These are phyloP conservation scores for Mycena filopes DNA, from an alignment of 768 basidiomycete species.

Conservation along the genomic window DNA sequence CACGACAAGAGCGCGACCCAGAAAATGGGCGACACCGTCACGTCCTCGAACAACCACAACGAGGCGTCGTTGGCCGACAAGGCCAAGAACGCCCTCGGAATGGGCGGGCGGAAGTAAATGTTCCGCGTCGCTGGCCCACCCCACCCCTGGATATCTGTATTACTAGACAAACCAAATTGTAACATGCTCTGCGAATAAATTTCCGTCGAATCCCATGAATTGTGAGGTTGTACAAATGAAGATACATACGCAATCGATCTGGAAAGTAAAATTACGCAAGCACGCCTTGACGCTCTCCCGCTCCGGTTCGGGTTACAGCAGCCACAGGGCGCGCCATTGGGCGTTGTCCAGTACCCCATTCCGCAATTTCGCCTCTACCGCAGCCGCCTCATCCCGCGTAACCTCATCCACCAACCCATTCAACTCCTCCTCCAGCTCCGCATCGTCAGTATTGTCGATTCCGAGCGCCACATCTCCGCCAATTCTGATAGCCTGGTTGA, in stretches of 20 bases:
- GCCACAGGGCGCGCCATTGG: neutral
- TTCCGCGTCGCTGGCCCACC: neutral
- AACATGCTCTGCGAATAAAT: too few species aligned
- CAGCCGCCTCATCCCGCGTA: conserved; percentile 40
- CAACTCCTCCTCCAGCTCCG: conserved; percentile 73
- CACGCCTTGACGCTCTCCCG: conserved; percentile 4
- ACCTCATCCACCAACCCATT: conserved; percentile 57
- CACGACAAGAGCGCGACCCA: conserved; percentile 66
- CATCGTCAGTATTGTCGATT: conserved; percentile 58
- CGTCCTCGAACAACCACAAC: conserved; percentile 60
- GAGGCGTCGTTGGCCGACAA: conserved; percentile 58
- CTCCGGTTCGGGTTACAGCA: neutral
- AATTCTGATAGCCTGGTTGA: conserved; percentile 80
- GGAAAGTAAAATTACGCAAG: neutral
- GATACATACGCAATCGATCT: neutral
- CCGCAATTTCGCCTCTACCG: neutral
- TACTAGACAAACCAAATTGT: conserved; percentile 4
- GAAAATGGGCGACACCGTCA: conserved; percentile 58
- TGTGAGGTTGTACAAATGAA: conserved; percentile 12
- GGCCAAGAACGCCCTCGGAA: conserved; percentile 65
- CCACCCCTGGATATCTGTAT: too few species aligned
- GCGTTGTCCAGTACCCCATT: neutral
- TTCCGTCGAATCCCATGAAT: conserved; percentile 1
- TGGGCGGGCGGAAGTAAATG: conserved; percentile 47
- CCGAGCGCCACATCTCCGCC: conserved; percentile 72